phyloP scores from a whole-genome alignment of 2,329 filamentous ascomycete species.

The Camillea tinctor region DNA sequence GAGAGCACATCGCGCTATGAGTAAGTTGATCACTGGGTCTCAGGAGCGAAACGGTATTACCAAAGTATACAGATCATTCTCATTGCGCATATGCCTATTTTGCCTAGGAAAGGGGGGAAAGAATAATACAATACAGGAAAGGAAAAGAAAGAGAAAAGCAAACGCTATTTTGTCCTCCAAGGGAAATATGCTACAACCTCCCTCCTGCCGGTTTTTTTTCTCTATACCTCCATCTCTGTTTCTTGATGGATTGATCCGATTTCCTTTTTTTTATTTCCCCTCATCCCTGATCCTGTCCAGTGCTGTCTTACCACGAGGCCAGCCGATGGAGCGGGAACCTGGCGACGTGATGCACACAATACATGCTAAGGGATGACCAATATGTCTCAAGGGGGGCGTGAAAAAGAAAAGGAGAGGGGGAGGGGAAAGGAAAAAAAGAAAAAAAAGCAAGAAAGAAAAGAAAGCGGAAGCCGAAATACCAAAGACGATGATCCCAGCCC shows the following conservation, averaged over 20 bases:
- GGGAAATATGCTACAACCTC: slow-evolving; percentile 11
- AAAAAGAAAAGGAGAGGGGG: not conserved
- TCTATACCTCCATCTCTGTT: not conserved
- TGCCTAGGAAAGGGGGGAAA: no score
- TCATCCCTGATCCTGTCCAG: no score
- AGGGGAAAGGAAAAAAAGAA: not conserved
- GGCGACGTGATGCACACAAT: not conserved
- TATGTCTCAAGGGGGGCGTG: not conserved
- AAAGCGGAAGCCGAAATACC: slow-evolving; percentile 45
- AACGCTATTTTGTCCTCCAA: not conserved
- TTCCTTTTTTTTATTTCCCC: no score
- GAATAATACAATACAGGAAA: not conserved
- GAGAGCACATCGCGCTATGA: no score
- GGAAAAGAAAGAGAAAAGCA: not conserved
- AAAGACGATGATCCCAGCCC: not conserved
- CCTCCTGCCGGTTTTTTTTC: slow-evolving; percentile 6
- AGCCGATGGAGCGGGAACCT: no score
- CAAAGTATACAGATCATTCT: no score
- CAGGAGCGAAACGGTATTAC: no score
- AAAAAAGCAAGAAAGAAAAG: not conserved
- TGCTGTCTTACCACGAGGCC: no score
- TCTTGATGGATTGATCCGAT: not conserved
- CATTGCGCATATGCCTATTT: no score
- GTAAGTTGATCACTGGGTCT: no score
- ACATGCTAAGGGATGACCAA: not conserved